Conservation (phyloP, 306 rosid species). For the Quercus bicolor region DNA sequence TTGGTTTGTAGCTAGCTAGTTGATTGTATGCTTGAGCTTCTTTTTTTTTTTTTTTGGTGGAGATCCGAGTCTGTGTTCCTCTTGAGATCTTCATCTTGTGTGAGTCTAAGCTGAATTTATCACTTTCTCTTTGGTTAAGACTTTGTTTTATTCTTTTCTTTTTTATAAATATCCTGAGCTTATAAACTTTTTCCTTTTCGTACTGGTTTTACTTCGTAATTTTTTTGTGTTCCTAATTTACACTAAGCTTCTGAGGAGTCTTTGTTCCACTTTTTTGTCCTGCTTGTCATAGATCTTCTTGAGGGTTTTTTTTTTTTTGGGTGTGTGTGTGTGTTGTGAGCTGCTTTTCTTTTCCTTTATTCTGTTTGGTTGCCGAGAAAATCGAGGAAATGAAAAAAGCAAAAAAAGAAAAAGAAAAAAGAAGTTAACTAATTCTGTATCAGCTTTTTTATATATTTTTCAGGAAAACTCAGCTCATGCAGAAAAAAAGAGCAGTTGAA, state of each 20-base stretch:
- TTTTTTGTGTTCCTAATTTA: not conserved
- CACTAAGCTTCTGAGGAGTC: too few species aligned
- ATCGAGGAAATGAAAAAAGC: not conserved
- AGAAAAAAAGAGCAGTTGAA: constrained; percentile 10
- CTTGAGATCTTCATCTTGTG: constrained; percentile 3
- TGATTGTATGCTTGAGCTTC: not conserved
- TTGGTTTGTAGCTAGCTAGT: not conserved
- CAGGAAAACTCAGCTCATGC: constrained; percentile 4
- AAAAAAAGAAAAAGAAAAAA: not conserved
- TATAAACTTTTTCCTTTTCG: not conserved
- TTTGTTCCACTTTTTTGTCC: not conserved
- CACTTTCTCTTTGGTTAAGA: not conserved
- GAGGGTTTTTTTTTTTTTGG: not conserved
- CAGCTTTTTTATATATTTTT: not conserved
- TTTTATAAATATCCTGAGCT: not conserved
- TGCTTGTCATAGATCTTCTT: constrained; percentile 27
- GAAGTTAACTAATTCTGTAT: not conserved
- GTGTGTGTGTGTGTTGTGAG: not conserved
- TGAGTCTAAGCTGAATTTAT: not conserved
- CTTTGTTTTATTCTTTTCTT: not conserved
- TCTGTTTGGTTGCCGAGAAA: constrained; percentile 14
- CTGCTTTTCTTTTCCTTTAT: not conserved
- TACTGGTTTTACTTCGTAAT: not conserved
- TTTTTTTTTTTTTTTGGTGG: not conserved
- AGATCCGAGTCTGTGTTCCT: not conserved